Base-by-base conservation (phyloP, 164 flowering plant genomes). In the Malania oleifera region DNA sequence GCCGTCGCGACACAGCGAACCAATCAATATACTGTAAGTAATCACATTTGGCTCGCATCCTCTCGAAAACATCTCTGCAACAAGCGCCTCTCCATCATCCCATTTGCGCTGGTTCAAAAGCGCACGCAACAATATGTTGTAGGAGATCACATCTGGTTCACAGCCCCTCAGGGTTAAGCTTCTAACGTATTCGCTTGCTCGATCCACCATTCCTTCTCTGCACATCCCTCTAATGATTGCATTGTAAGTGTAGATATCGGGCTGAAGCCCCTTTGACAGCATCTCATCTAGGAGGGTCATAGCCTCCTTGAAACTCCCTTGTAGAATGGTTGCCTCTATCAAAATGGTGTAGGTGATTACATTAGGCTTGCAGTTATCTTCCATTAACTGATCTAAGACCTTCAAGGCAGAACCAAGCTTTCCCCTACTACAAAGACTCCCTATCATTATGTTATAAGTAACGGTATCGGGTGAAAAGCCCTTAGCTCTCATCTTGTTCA, bases 271-370 rank as follows among this genome's bases (percentile, higher is more conserved):
- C 63, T 67, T 74, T 0, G 67, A 54, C 38, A 81, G 51, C 91
- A 90, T 85, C 62, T 84, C 82, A 64, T 86, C 79, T 6, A 85
- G 64, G 57, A 85, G 82, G 75, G 80, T 75, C 83, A 82, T 70
- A 31, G 89, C 85, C 28, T 84, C 71, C 58, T 54, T 59, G 28
- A 70, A 53, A 4, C 86, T 85, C 7, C 84, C 82, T 57, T 81
- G 71, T 24, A 59, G 62, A 64, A 81, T 73, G 5, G 80, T 77
- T 1, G 93, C 91, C 25, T 91, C 93, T 23, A 91, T 80, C 69
- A 91, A 54, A 54, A 86, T 86, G 7, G 89, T 86, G 67, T 82
- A 91, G 1, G 97, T 87, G 48, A 86, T 70, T 35, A 88, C 85
- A 59, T 74, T 76, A 5, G 97, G 96, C 50, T 52, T 31, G 63